phyloP scores from a whole-genome alignment of 495 filamentous ascomycete species.

The Lasiosphaeriaceae sp. region DNA sequence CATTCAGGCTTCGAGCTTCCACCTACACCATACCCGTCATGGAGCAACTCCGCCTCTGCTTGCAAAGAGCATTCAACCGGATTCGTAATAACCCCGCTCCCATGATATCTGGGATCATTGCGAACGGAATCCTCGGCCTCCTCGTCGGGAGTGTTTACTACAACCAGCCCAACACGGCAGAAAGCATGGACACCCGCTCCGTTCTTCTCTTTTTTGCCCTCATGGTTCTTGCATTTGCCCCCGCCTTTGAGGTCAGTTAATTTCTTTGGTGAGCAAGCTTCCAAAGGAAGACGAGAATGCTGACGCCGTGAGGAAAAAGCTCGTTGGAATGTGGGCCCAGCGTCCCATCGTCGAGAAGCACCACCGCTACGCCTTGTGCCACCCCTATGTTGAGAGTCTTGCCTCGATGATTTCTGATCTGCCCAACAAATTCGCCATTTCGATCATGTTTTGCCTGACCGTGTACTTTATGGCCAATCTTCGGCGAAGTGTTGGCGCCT shows the following conservation, averaged over 20 bases:
- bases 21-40: conserved; percentile 53
- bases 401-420: conserved; percentile 54
- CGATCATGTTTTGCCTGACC: conserved; percentile 45
- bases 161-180: conserved; percentile 49
- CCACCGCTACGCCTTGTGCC: conserved; percentile 57
- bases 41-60: conserved; percentile 55
- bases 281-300: neutral
- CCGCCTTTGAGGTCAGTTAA: conserved; percentile 52
- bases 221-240: conserved; percentile 47
- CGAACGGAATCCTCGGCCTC: conserved; percentile 57
- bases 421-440: conserved; percentile 45
- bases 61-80: conserved; percentile 53
- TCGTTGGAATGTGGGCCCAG: conserved; percentile 29
- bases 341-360: conserved; percentile 62
- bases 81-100: conserved; percentile 54
- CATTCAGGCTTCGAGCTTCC: neutral
- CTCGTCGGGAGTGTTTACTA: conserved; percentile 68
- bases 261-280: neutral
- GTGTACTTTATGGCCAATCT: conserved; percentile 55
- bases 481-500: conserved; percentile 47
- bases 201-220: conserved; percentile 67
- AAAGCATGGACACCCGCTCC: conserved; percentile 56
- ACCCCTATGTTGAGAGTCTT: conserved; percentile 54
- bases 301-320: neutral
- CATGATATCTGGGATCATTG: conserved; percentile 54